phyloP scores from a whole-genome alignment of 352 stramenopile species.

The Saprolegnia parasitica region DNA sequence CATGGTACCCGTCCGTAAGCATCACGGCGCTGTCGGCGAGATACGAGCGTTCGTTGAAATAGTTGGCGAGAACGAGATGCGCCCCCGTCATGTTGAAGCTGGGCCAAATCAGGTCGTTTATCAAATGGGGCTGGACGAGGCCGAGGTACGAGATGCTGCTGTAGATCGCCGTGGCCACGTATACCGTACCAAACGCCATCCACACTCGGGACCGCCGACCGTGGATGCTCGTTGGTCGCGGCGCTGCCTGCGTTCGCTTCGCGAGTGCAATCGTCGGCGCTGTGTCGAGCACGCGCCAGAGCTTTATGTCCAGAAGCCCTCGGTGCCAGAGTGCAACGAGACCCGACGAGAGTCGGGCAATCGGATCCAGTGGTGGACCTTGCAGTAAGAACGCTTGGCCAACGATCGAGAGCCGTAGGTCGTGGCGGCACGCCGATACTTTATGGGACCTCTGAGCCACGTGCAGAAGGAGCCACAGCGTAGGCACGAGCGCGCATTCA shows the following conservation, averaged over 20 bases:
- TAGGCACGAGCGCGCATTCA: neutral
- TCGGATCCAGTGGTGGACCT: too few species aligned
- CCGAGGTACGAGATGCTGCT: slow-evolving; percentile 15
- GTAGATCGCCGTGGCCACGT: neutral
- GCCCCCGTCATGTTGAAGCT: slow-evolving; percentile 16
- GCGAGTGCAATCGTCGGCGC: neutral
- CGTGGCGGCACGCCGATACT: too few species aligned
- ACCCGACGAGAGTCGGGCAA: too few species aligned
- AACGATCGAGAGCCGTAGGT: too few species aligned
- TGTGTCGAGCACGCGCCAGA: neutral
- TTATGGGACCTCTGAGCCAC: too few species aligned
- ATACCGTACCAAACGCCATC: neutral
- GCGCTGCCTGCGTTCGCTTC: neutral
- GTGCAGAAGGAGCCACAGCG: too few species aligned
- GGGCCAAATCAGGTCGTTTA: slow-evolving; percentile 19
- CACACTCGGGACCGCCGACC: neutral
- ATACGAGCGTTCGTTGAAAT: neutral
- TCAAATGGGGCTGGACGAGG: neutral
- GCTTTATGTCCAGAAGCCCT: neutral
- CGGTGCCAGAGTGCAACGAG: neutral
- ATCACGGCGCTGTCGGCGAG: too few species aligned
- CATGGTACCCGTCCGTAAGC: neutral
- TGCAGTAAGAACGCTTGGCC: too few species aligned
- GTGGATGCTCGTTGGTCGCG: neutral
- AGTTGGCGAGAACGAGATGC: slow-evolving; percentile 10